Base-by-base conservation (phyloP, 371 early-diverging fungal species). In the Mucor piriformis region DNA sequence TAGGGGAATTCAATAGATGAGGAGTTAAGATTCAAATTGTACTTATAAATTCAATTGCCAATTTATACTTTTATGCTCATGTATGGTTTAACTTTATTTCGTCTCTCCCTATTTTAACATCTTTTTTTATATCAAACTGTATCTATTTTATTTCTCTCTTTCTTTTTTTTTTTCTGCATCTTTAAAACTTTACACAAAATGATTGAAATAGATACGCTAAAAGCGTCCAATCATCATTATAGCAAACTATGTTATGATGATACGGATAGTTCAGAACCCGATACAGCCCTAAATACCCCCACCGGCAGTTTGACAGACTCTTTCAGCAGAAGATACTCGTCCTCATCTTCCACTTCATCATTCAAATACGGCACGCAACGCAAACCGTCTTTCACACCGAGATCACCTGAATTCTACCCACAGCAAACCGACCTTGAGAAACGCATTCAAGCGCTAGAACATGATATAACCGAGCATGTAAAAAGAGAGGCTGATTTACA, bases 281-380 rank as follows among this genome's bases (percentile, higher is more conserved):
- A 61, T 8, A 61, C 62, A 3, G 50, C 55, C 3, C 23, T 55
- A 25, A 61, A 48, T 18, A 61, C 62, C 8, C 62, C 62, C 1
- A 61, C 59, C 20, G 59, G 51, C 11, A 59, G 59, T 33, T 32
- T 50, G 43, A 50, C 59, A 33, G 59, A 59, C 34, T 40, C 56
- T 8, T 33, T 55, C 16, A 12, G 32, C 15, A 49, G 56, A 29
- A 20, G 62, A 20, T 16, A 52, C n/a, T 60, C 60, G 10, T 60
- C 53, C 6, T 42, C 48, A 15, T 61, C 56, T 11, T 42, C 43
- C 5, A n/a, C 6, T 37, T 57, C 57, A 6, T 57, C 58, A 2
- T 40, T 16, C 21, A 49, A 50, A 3, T 29, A 29, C 12, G 40
- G 27, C 24, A n/a, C 20, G 1, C 27, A 43, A 1, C 25, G 54